Percentiles rank a stretch among this genome's conserved stretches.
Evolutionary conservation across 2,329 filamentous ascomycete genomes (phyloP).

Genomic region (Scleromitrula shiraiana): DNA sequence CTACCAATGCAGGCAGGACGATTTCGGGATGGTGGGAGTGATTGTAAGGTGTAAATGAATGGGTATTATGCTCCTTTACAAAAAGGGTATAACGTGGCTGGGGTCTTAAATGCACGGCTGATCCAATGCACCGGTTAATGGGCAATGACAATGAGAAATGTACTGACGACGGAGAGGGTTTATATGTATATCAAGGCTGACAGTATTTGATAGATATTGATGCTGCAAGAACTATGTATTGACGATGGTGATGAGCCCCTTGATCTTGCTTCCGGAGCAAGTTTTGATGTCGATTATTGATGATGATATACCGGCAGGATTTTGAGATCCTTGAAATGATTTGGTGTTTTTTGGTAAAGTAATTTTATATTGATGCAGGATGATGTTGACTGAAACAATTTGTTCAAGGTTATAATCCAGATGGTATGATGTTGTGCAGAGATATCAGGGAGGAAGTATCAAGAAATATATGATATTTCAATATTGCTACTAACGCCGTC

Average conservation of each 20-base stretch:
- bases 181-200: not conserved
- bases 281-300: not conserved
- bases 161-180: slow-evolving; percentile 1
- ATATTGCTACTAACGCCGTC: slow-evolving; percentile 11
- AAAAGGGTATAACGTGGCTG: slow-evolving; percentile 12
- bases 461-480: slow-evolving; percentile 12
- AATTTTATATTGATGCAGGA: slow-evolving; percentile 3
- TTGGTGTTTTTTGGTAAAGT: slow-evolving; percentile 2
- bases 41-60: not conserved
- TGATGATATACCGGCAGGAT: not conserved
- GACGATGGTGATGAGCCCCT: not conserved
- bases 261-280: not conserved
- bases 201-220: not conserved
- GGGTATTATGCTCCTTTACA: slow-evolving; percentile 5
- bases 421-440: slow-evolving; percentile 1
- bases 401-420: not conserved
- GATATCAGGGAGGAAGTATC: not conserved
- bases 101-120: slow-evolving; percentile 11
- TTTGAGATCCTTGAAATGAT: not conserved
- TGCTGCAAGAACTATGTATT: not conserved
- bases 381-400: slow-evolving; percentile 3
- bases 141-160: not conserved
- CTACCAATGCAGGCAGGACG: slow-evolving; percentile 4
- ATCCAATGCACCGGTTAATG: slow-evolving; percentile 14
- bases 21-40: slow-evolving; percentile 4